A percentile compares a stretch with the other conserved stretches of the same genome.
These are phyloP conservation scores for Carex arenaria DNA, from an alignment of 202 grass and related monocot species.

Conservation along the genomic window DNA sequence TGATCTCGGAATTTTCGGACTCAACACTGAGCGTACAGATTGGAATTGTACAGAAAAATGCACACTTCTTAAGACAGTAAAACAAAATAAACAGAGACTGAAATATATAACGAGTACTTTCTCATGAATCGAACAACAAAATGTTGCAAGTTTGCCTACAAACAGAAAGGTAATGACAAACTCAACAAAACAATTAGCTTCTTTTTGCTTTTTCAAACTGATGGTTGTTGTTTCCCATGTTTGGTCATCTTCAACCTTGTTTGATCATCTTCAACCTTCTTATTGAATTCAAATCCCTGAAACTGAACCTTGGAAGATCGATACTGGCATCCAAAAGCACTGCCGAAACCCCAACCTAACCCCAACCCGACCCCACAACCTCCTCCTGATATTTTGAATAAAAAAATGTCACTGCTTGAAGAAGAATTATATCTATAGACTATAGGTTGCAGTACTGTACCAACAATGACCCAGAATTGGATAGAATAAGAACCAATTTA, in stretches of 20 bases:
- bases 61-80: neutral
- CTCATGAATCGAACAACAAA: neutral
- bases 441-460: neutral
- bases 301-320: constrained; percentile 78
- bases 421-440: neutral
- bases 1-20: too few relatives aligned
- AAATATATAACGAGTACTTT: too few relatives aligned
- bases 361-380: constrained; percentile 86
- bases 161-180: neutral
- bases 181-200: constrained; percentile 21
- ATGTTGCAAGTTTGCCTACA: neutral
- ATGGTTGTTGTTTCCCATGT: neutral
- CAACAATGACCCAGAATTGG: neutral
- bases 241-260: constrained; percentile 36
- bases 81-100: neutral
- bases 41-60: neutral
- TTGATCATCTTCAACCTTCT: constrained; percentile 42
- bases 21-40: neutral
- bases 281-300: constrained; percentile 78
- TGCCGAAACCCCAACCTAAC: constrained; percentile 89
- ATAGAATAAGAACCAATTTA: neutral
- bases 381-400: constrained; percentile 38
- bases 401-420: neutral
- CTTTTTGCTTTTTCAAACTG: constrained; percentile 33
- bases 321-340: constrained; percentile 82